A percentile compares a stretch with the other conserved stretches of the same genome.
phyloP scores from a whole-genome alignment of 2,329 filamentous ascomycete genomes.

The Colletotrichum sojae region DNA sequence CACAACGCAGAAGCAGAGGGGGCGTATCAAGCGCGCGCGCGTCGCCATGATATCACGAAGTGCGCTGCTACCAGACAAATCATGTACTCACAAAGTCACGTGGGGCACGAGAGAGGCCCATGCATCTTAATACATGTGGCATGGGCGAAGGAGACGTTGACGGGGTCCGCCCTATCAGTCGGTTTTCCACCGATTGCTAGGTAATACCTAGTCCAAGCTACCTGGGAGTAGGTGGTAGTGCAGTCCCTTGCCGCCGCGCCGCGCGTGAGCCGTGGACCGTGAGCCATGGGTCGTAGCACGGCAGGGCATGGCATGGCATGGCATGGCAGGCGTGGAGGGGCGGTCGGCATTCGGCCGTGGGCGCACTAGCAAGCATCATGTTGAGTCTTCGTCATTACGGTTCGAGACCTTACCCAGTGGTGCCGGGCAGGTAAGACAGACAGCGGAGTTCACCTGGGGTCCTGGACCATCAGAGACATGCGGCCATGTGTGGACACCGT shows the following conservation, averaged over 20 bases:
- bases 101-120: constrained; percentile 11
- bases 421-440: constrained; percentile 10
- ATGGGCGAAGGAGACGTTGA: constrained; percentile 12
- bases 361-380: constrained; percentile 23
- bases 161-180: constrained; percentile 9
- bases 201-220: not conserved
- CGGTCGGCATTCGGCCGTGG: constrained; percentile 22
- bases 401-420: constrained; percentile 20
- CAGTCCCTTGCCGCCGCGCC: constrained; percentile 20
- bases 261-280: not conserved
- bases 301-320: constrained; percentile 19
- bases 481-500: constrained; percentile 16
- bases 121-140: constrained; percentile 16
- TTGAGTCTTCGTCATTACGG: constrained; percentile 25
- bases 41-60: not conserved
- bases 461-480: constrained; percentile 19
- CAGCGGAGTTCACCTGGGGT: constrained; percentile 17
- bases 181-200: not conserved
- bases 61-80: not conserved
- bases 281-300: not conserved
- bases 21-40: not conserved
- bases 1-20: not conserved
- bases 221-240: not conserved
- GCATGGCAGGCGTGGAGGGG: not conserved
- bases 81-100: not conserved